Evolutionary conservation across 306 rosid species (phyloP), one percentile per base, ranked within the genome.

Genomic region (Pyrus pyrifolia): DNA sequence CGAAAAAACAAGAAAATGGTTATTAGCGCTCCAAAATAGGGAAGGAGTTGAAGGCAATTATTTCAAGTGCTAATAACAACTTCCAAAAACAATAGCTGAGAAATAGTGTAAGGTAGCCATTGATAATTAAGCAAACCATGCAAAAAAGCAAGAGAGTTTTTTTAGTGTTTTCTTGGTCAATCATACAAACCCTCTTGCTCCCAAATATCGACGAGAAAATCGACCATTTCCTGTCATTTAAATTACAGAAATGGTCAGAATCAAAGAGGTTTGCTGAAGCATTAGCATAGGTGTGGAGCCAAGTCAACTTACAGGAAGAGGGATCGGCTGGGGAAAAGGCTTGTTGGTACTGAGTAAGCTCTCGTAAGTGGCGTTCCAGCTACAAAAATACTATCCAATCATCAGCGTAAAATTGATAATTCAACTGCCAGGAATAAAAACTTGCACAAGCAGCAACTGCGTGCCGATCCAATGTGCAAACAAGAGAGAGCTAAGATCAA

Each of bases 151-250:
- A 30, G 22, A 71, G 21, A 30, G 18, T 29, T 13, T 63, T 60
- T 53, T 19, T 63, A 8, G 38, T 68, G 23, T 75, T 79, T 81
- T 58, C 72, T 71, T 46, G 76, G 62, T 94, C 86, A 90, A 74
- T 90, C 98, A 78, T 92, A 90, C 60, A 90, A 64, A 76, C 96
- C 97, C 57, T 90, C 97, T 62, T 84, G 81, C 83, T 91, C 98
- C 97, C 97, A 94, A 22, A 88, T 72, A 79, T 92, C 91, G 72
- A 85, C 92, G 74, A 92, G 93, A 83, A 90, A 92, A 12, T 90
- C 96, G 23, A 90, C 31, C 97, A 94, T 94, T 82, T 94, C 98
- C 98, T 94, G 94, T 13, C 69, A 82, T 70, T 67, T 78, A 66
- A 51, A 66, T n/a, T 42, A 46, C 60, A 12, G 35, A 57, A 75